Conservation (phyloP, 2,329 filamentous ascomycete species). For the Biscogniauxia mediterranea region DNA sequence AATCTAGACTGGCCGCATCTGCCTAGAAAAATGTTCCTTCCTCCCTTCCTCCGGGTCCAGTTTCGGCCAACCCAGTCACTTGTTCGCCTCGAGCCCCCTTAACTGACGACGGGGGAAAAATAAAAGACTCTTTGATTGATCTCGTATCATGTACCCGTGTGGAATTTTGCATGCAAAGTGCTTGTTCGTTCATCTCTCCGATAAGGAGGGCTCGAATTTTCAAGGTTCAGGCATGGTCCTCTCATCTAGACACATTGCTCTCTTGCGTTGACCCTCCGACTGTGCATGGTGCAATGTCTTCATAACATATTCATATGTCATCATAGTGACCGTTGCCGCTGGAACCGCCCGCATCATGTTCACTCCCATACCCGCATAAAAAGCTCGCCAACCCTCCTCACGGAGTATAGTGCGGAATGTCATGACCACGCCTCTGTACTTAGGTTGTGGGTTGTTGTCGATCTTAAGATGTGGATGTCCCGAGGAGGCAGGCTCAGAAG, state of each 20-base stretch:
- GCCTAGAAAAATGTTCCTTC: not conserved
- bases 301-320: constrained; percentile 86
- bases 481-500: constrained; percentile 36
- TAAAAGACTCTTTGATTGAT: constrained; percentile 6
- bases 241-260: constrained; percentile 5
- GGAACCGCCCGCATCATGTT: constrained; percentile 97
- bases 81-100: not conserved
- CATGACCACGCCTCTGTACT: constrained; percentile 75
- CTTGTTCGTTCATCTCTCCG: not conserved
- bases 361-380: constrained; percentile 95
- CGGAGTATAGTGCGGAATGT: constrained; percentile 81
- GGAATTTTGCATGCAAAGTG: constrained; percentile 6
- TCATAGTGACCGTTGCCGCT: constrained; percentile 93
- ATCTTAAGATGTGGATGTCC: constrained; percentile 42
- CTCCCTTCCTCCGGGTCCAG: constrained; percentile 9
- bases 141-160: constrained; percentile 9
- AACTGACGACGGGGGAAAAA: constrained; percentile 3
- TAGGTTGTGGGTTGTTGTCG: constrained; percentile 35
- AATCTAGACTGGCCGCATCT: constrained; percentile 20
- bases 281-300: constrained; percentile 46
- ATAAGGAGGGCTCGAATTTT: constrained; percentile 5
- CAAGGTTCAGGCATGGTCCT: constrained; percentile 12
- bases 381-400: constrained; percentile 94
- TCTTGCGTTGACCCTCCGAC: constrained; percentile 38
- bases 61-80: constrained; percentile 6